These are phyloP conservation scores for Cladosporium austrohemisphaericum DNA, from an alignment of 2,329 filamentous ascomycete genomes.

Conservation along the genomic window DNA sequence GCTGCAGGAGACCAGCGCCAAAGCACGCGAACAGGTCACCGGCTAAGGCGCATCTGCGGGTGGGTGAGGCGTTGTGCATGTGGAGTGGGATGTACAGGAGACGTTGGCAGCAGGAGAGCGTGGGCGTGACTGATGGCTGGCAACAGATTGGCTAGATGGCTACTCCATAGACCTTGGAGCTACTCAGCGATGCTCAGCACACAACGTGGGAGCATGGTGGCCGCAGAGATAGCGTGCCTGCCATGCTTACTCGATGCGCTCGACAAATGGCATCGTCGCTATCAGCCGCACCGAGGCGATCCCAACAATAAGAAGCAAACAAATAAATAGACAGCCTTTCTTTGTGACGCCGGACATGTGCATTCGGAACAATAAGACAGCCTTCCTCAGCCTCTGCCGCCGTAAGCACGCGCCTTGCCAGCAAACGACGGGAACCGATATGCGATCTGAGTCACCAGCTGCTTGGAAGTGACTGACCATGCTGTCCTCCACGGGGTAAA, in stretches of 20 bases:
- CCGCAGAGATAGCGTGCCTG: not conserved
- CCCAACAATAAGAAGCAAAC: conserved; percentile 7
- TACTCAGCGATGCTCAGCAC: conserved; percentile 1
- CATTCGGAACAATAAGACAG: not conserved
- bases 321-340: conserved; percentile 11
- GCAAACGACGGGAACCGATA: not conserved
- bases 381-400: conserved; percentile 4
- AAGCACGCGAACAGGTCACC: not conserved
- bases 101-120: not conserved
- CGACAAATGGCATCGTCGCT: not conserved
- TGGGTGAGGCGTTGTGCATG: conserved; percentile 1
- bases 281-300: not conserved
- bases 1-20: not conserved
- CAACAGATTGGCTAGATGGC: conserved; percentile 7
- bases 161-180: not conserved
- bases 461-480: not conserved
- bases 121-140: not conserved
- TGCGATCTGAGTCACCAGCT: conserved; percentile 6
- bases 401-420: conserved; percentile 7
- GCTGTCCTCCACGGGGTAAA: conserved; percentile 12
- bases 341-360: conserved; percentile 10
- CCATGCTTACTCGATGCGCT: not conserved
- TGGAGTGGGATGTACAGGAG: not conserved
- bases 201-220: not conserved
- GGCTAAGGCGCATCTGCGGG: not conserved